Conservation (phyloP, 2,329 filamentous ascomycete genomes). For the Ceratocystis eucalypticola region DNA sequence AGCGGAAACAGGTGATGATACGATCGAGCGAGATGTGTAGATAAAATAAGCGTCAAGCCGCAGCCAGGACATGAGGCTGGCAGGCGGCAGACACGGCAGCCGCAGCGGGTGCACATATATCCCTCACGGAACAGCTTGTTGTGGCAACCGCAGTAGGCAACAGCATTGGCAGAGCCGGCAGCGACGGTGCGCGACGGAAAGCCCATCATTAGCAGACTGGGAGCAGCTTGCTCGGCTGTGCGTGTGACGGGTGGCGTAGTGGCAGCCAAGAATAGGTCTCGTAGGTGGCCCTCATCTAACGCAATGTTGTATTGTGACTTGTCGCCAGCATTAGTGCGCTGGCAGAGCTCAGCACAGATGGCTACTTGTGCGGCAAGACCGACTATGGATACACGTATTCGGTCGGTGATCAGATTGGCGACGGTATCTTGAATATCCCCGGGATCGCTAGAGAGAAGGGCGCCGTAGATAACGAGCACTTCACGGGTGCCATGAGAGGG, state of each 20-base stretch:
- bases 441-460: constrained; percentile 78
- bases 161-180: constrained; percentile 39
- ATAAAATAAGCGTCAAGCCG: constrained; percentile 81
- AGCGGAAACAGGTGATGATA: constrained; percentile 89
- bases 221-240: constrained; percentile 42
- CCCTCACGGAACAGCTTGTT: constrained; percentile 69
- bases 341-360: constrained; percentile 79
- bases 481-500: constrained; percentile 89
- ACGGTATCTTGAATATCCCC: constrained; percentile 93
- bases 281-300: constrained; percentile 62
- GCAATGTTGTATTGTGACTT: constrained; percentile 67
- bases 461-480: constrained; percentile 82
- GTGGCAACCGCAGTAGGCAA: constrained; percentile 82
- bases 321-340: constrained; percentile 74
- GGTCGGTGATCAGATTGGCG: constrained; percentile 59
- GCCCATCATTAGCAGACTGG: constrained; percentile 86
- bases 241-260: constrained; percentile 82
- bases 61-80: constrained; percentile 87
- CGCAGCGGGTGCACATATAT: constrained; percentile 82
- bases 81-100: constrained; percentile 74
- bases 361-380: constrained; percentile 84
- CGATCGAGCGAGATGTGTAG: constrained; percentile 81
- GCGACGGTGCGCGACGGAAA: constrained; percentile 81
- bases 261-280: constrained; percentile 72
- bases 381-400: constrained; percentile 76